Percentiles rank a stretch among this genome's conserved stretches.
Evolutionary conservation across 257 asterid genomes (phyloP).

Genomic region (Plantago ovata): DNA sequence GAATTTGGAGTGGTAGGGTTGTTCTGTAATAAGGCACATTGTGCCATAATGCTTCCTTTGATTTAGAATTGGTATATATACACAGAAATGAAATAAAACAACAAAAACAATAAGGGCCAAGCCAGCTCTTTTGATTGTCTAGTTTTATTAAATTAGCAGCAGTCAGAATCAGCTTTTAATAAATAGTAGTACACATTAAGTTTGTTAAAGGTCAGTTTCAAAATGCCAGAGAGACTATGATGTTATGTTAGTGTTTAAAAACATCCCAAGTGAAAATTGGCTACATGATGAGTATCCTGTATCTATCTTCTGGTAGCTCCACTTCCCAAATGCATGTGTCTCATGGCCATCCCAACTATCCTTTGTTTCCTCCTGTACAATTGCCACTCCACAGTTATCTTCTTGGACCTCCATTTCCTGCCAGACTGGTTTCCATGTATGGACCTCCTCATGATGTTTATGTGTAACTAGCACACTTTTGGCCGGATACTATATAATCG

Average conservation of each 20-base stretch:
- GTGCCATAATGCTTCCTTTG: slow-evolving; percentile 22
- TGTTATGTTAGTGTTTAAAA: slow-evolving; percentile 23
- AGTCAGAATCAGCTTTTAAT: slow-evolving; percentile 16
- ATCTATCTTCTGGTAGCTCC: slow-evolving; percentile 25
- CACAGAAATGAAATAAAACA: not conserved
- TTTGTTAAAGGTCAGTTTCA: slow-evolving; percentile 35
- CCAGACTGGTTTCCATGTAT: too few relatives aligned
- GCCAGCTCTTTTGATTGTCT: slow-evolving; percentile 15
- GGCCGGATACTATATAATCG: too few relatives aligned
- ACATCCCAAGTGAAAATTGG: slow-evolving; percentile 50
- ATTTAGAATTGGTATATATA: slow-evolving; percentile 9
- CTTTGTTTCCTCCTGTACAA: not conserved
- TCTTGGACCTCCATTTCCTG: too few relatives aligned
- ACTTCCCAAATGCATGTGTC: slow-evolving; percentile 35
- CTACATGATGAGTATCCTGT: slow-evolving; percentile 21
- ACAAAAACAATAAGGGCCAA: slow-evolving; percentile 26
- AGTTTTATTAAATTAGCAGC: not conserved
- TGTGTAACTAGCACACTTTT: too few relatives aligned
- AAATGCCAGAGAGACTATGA: slow-evolving; percentile 33
- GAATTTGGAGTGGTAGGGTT: slow-evolving; percentile 20
- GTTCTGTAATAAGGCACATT: slow-evolving; percentile 19
- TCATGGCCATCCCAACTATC: not conserved
- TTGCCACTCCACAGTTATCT: not conserved
- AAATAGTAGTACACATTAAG: slow-evolving; percentile 18
- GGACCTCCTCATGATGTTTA: too few relatives aligned